Conservation (phyloP, 2,329 filamentous ascomycete species). For the Aspergillus flavus region DNA sequence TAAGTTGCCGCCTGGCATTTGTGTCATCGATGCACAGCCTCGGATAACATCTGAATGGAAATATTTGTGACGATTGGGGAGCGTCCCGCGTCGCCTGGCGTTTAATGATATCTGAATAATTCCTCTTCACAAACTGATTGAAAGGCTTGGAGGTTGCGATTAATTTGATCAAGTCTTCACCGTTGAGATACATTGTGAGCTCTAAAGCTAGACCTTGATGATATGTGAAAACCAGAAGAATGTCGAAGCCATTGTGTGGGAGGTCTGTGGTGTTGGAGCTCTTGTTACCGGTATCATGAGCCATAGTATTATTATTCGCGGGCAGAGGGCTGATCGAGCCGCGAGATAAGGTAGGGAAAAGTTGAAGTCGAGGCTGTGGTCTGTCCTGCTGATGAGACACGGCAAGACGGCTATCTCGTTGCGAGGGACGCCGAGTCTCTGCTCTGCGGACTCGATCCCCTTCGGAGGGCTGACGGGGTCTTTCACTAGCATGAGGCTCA, state of each 20-base stretch:
- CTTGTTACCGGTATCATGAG: background rate
- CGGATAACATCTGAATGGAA: conserved; percentile 63
- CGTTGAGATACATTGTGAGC: conserved; percentile 57
- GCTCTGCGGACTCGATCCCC: background rate
- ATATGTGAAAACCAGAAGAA: conserved; percentile 16
- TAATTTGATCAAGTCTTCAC: conserved; percentile 62
- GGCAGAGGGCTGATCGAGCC: background rate
- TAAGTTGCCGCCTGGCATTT: conserved; percentile 54
- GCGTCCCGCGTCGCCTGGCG: conserved; percentile 58
- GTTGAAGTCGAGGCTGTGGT: background rate
- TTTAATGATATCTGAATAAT: conserved; percentile 62
- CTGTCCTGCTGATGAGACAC: background rate
- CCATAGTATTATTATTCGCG: background rate
- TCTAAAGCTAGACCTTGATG: conserved; percentile 56
- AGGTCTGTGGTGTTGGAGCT: background rate
- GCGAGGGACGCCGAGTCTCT: background rate
- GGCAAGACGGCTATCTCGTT: background rate
- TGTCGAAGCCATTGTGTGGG: conserved; percentile 13
- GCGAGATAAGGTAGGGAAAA: background rate
- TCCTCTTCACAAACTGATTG: conserved; percentile 61
- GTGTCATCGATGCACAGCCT: conserved; percentile 47
- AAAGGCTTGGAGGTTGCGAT: conserved; percentile 67
- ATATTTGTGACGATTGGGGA: conserved; percentile 59
- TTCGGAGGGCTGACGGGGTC: background rate
- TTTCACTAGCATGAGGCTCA: background rate